Evolutionary conservation across 2,329 filamentous ascomycete species (phyloP).

Genomic region (Talaromyces sp.): DNA sequence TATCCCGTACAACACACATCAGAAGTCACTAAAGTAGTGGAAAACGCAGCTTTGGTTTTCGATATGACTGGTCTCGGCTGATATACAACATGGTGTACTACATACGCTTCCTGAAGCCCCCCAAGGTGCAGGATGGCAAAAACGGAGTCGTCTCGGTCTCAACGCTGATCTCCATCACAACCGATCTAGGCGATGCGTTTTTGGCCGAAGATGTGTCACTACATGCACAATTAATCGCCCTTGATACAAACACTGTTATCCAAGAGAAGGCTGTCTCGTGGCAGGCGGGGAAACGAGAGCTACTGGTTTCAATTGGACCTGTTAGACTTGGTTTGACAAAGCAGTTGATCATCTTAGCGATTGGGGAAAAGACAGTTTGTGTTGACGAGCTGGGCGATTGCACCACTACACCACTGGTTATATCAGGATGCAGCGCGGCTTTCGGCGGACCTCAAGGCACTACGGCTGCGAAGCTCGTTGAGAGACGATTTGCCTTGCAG

Average conservation of each 20-base stretch:
- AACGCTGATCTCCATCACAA: conserved; percentile 60
- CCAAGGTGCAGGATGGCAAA: conserved; percentile 44
- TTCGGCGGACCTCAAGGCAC: conserved; percentile 37
- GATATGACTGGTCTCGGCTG: not conserved
- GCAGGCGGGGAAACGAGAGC: conserved; percentile 31
- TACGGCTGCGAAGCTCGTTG: conserved; percentile 49
- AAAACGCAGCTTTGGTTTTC: not conserved
- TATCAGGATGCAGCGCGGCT: conserved; percentile 54
- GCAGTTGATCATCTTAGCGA: conserved; percentile 23
- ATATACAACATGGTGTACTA: conserved; percentile 50
- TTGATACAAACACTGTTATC: conserved; percentile 16
- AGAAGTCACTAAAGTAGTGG: not conserved
- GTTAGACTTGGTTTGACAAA: conserved; percentile 19
- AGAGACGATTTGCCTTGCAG: conserved; percentile 49
- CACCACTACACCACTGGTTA: conserved; percentile 39
- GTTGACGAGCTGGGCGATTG: conserved; percentile 19
- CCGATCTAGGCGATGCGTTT: conserved; percentile 64
- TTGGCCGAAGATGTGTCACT: conserved; percentile 42
- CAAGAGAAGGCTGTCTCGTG: conserved; percentile 24
- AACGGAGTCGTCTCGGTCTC: conserved; percentile 40
- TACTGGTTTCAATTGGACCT: conserved; percentile 27
- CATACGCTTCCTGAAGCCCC: conserved; percentile 64
- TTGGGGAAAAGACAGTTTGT: conserved; percentile 14
- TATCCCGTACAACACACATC: not conserved
- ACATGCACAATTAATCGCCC: conserved; percentile 20